Evolutionary conservation across 2,329 filamentous ascomycete genomes (phyloP).

Genomic region (Aspergillus spinulosporus): DNA sequence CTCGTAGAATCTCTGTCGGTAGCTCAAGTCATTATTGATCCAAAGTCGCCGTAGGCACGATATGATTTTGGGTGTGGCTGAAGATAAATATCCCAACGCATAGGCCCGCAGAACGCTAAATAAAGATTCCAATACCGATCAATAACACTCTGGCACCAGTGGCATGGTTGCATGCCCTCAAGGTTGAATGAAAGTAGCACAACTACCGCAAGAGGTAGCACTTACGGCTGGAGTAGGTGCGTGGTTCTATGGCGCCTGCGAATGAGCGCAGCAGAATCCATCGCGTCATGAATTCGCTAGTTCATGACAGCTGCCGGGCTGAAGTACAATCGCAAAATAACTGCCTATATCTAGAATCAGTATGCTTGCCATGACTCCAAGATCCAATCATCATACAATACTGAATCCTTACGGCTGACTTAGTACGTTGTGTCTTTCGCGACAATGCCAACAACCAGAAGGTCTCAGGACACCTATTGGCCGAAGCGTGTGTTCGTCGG

Average conservation of each 20-base stretch:
- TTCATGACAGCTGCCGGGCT: constrained; percentile 25
- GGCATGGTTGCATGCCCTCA: neutral
- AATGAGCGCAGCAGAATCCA: constrained; percentile 29
- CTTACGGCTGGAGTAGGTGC: constrained; percentile 38
- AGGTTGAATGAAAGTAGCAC: constrained; percentile 6
- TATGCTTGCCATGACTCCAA: neutral
- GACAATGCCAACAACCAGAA: neutral
- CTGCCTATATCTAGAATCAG: constrained; percentile 6
- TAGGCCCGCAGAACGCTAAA: constrained; percentile 49
- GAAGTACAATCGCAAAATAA: neutral
- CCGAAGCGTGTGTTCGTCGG: neutral
- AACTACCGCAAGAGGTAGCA: constrained; percentile 18
- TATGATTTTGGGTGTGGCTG: constrained; percentile 48
- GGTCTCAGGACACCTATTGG: too few relatives aligned
- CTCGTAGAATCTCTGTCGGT: constrained; percentile 36
- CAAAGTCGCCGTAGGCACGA: constrained; percentile 39
- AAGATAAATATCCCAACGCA: constrained; percentile 50
- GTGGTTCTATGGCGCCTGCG: constrained; percentile 25
- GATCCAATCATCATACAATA: constrained; percentile 6
- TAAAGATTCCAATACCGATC: constrained; percentile 9
- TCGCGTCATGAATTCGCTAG: constrained; percentile 25
- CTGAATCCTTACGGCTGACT: constrained; percentile 5
- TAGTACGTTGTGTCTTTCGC: neutral
- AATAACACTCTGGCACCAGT: constrained; percentile 8
- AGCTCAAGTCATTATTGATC: constrained; percentile 31